These are phyloP conservation scores for Parasitella parasitica DNA, from an alignment of 371 early-diverging fungal genomes.

Conservation along the genomic window DNA sequence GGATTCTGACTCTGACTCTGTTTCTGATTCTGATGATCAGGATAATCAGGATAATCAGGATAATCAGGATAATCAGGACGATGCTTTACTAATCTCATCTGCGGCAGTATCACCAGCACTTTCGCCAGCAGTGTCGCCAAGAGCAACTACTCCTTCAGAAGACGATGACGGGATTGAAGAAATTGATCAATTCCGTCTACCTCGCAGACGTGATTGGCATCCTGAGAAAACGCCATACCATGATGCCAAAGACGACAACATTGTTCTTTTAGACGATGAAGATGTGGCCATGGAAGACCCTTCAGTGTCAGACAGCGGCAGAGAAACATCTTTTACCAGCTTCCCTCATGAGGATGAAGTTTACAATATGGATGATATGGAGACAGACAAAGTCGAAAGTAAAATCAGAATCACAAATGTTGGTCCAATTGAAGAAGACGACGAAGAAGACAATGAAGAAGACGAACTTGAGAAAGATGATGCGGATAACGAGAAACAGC, in stretches of 20 bases:
- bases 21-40: not conserved
- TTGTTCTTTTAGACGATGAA: not conserved
- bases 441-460: not conserved
- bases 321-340: not conserved
- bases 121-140: not conserved
- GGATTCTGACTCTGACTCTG: not conserved
- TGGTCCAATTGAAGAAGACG: not conserved
- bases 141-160: not conserved
- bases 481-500: no score
- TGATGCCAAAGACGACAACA: not conserved
- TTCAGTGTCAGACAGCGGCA: not conserved
- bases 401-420: not conserved
- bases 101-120: not conserved
- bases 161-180: not conserved
- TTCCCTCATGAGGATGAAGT: not conserved
- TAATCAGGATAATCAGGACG: no score
- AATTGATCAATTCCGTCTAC: not conserved
- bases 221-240: not conserved
- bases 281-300: not conserved
- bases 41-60: no score
- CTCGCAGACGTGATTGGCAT: not conserved
- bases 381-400: not conserved
- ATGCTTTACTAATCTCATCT: no score
- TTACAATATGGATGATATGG: not conserved
- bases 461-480: not conserved